Base-by-base conservation (phyloP, 768 basidiomycete species). In the Pleurotus citrinopileatus region DNA sequence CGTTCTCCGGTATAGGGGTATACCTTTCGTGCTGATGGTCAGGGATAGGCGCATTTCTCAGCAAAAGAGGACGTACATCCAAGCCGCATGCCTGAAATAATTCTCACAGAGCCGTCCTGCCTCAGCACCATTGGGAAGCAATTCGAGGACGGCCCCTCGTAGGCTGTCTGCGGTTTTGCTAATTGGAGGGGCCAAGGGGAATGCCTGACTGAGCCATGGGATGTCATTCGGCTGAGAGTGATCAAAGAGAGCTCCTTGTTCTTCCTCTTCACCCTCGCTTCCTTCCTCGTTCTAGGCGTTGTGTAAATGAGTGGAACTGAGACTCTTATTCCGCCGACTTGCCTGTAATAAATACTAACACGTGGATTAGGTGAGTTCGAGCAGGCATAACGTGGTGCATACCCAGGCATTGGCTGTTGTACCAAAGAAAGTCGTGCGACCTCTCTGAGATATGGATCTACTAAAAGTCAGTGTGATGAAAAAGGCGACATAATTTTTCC, bases 371-470 rank as follows among this genome's bases (percentile, higher is more conserved):
- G 51, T 26, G 7, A n/a, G 42, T 19, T 12, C 17, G 27, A 8
- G 46, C 57, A 56, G 4, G 8, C 53, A n/a, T 6, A 34, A 48
- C 15, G 42, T 42, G 32, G 52, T 44, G 65, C 80, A 61, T 68
- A 87, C 86, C 80, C 84, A 86, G 56, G 86, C 82, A 62, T 83
- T 88, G 22, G 86, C 84, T 23, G 83, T 77, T 51, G 74, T 75
- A 20, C 86, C 85, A 64, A 79, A 87, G 65, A 86, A 88, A 27
- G 79, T 83, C 4, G 82, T 79, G 42, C 80, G 77, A 23, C 84
- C 86, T 20, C 74, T 74, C 54, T 82, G 78, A 6, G 82, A 81
- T 54, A 88, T 81, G 37, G 83, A 81, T 56, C 86, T 86, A 51
- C 12, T 27, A 56, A 59, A 37, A 9, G 28, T 40, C 28, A 45